A percentile compares a stretch with the other conserved stretches of the same genome.
Evolutionary conservation across 192 early-diverging fungal genomes (phyloP).

Genomic region (Mortierella claussenii): DNA sequence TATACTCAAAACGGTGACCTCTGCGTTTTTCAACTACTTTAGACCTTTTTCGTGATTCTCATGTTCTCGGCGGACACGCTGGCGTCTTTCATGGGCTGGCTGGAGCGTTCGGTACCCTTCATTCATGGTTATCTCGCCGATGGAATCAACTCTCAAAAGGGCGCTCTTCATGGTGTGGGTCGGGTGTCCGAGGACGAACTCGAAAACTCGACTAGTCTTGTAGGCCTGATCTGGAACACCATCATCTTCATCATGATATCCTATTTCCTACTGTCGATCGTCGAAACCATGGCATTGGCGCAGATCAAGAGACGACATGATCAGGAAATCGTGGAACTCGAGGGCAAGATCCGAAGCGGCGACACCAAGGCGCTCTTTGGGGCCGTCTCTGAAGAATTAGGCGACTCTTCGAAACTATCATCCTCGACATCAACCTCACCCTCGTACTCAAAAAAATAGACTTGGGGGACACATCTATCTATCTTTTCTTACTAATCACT

Average conservation of each 20-base stretch:
- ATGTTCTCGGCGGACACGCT: conserved; percentile 86
- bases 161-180: conserved; percentile 10
- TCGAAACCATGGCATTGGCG: conserved; percentile 85
- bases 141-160: conserved; percentile 43
- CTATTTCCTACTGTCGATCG: conserved; percentile 85
- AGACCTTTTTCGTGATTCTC: conserved; percentile 83
- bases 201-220: conserved; percentile 60
- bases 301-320: conserved; percentile 69
- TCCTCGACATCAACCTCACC: neutral
- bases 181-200: conserved; percentile 30
- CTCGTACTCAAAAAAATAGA: conserved; percentile 1
- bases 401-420: conserved; percentile 13
- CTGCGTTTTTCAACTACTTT: neutral
- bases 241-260: conserved; percentile 82
- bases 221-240: conserved; percentile 90
- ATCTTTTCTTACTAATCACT: too few species aligned
- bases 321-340: conserved; percentile 49
- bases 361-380: conserved; percentile 39
- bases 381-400: conserved; percentile 27
- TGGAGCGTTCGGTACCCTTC: conserved; percentile 64
- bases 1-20: neutral
- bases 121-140: conserved; percentile 61
- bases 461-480: neutral
- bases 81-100: conserved; percentile 63
- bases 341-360: conserved; percentile 47